Base-by-base conservation (phyloP, 2,329 filamentous ascomycete species). In the Aspergillus persii region DNA sequence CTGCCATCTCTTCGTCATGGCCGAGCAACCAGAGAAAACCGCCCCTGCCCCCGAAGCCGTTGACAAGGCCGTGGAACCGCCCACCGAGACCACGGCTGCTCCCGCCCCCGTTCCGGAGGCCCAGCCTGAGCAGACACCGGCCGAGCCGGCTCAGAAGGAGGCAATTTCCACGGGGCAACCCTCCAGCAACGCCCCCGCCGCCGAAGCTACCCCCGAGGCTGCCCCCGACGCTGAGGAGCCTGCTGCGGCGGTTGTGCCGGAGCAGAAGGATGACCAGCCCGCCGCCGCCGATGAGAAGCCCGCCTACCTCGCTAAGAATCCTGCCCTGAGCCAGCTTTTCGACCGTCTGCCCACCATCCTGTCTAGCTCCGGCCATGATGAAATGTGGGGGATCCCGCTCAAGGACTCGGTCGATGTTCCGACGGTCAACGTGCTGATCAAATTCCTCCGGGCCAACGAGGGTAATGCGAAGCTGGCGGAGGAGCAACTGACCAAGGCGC, bases 381-480 rank as follows among this genome's bases (percentile, higher is more conserved):
- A 97, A 81, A 90, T 97, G 83, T 98, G 93, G 86, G 93, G 93
- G 52, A 86, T 97, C 56, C 80, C 84, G 33, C 85, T 97, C 49
- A 72, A 75, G 59, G 68, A 72, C 57, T 68, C 67, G 57, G 68
- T 77, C 46, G 83, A 92, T 68, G 82, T 93, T 54, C 90, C 90
- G 56, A 92, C 90, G 51, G 88, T 90, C 72, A 88, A 96, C 68
- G 85, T 97, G 54, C 82, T 97, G 52, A 92, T 96, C 74, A 98
- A 97, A 80, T 97, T 93, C 79, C 85, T 98, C 57, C 91, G 93
- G 67, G 94, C 93, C 73, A 97, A 97, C 74, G 86, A 88, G 62
- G 88, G 89, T 62, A 87, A 96, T 69, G 74, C 91, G 6, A 80
- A 81, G 55, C 88, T 88, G 71, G 91, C 93, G 15, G 87, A 88